Conservation (phyloP, 176 grass and related monocot genomes). For the Ensete ventricosum region DNA sequence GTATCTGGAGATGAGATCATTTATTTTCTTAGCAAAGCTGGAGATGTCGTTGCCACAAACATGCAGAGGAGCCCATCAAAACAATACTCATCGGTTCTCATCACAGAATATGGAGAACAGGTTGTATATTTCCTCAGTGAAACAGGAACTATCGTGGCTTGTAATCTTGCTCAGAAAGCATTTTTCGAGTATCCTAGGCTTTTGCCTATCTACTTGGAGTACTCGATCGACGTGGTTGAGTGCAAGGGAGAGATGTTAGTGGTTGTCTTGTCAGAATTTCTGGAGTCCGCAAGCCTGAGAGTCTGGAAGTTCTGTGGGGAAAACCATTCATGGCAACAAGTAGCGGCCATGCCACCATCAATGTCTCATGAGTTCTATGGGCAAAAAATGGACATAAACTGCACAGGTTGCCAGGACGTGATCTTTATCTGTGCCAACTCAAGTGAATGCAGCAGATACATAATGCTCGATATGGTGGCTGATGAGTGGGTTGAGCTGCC, state of each 20-base stretch:
- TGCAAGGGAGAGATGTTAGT: slow-evolving; percentile 46
- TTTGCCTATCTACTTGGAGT: slow-evolving; percentile 46
- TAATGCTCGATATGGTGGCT: slow-evolving; percentile 41
- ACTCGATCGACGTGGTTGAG: slow-evolving; percentile 81
- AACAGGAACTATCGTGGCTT: slow-evolving; percentile 50
- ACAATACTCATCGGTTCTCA: slow-evolving; percentile 56
- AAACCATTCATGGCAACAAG: slow-evolving; percentile 48
- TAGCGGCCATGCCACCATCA: slow-evolving; percentile 66
- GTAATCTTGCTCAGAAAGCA: slow-evolving; percentile 35
- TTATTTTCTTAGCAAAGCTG: slow-evolving; percentile 79
- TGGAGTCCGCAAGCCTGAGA: slow-evolving; percentile 55
- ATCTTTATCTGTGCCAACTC: slow-evolving; percentile 72
- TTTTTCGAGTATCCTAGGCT: slow-evolving; percentile 61
- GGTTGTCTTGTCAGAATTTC: slow-evolving; percentile 70
- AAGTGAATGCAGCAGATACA: slow-evolving; percentile 34
- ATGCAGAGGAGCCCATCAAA: slow-evolving; percentile 54
- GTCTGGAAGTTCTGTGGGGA: slow-evolving; percentile 56
- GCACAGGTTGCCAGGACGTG: slow-evolving; percentile 44
- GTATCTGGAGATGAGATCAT: slow-evolving; percentile 33
- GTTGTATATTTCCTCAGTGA: slow-evolving; percentile 63
- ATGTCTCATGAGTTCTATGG: slow-evolving; percentile 59
- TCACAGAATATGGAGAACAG: slow-evolving; percentile 20
- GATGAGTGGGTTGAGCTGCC: slow-evolving; percentile 68
- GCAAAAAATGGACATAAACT: slow-evolving; percentile 76
- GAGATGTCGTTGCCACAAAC: slow-evolving; percentile 57